A percentile compares a stretch with the other conserved stretches of the same genome.
Conservation (phyloP, 2,329 filamentous ascomycete genomes). For the Nemania abortiva region DNA sequence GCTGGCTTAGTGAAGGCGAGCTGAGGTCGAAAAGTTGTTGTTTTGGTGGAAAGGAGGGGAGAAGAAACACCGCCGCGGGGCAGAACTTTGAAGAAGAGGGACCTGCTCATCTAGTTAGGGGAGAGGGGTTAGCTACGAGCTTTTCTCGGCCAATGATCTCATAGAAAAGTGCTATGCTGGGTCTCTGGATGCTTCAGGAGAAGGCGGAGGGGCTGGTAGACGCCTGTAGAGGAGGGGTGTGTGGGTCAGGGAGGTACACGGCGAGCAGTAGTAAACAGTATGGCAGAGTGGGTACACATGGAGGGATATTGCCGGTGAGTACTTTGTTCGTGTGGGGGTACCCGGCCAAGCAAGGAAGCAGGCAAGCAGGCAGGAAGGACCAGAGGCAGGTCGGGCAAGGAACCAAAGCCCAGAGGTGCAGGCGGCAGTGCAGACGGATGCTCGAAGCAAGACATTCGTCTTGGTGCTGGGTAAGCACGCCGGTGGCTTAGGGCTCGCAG, state of each 20-base stretch:
- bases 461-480: slow-evolving; percentile 5
- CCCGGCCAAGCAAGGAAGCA: slow-evolving; percentile 14
- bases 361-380: slow-evolving; percentile 5
- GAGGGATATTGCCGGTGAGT: slow-evolving; percentile 26
- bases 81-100: slow-evolving; percentile 44
- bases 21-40: slow-evolving; percentile 51
- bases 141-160: slow-evolving; percentile 43
- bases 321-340: slow-evolving; percentile 32
- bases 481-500: slow-evolving; percentile 27
- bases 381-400: slow-evolving; percentile 12
- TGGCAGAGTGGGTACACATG: slow-evolving; percentile 19
- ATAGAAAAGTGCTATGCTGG: slow-evolving; percentile 39
- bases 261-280: not conserved
- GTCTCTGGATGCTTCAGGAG: slow-evolving; percentile 26
- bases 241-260: slow-evolving; percentile 32
- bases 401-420: not conserved
- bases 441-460: slow-evolving; percentile 12
- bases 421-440: not conserved
- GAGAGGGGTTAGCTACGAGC: slow-evolving; percentile 42
- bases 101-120: slow-evolving; percentile 43
- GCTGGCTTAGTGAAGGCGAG: slow-evolving; percentile 51
- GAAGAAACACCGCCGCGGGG: slow-evolving; percentile 43
- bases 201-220: slow-evolving; percentile 14
- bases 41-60: slow-evolving; percentile 50
- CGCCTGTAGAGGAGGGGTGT: slow-evolving; percentile 35